These are phyloP conservation scores for Beta macrorhiza DNA, from an alignment of 179 eudicot species.

Conservation along the genomic window DNA sequence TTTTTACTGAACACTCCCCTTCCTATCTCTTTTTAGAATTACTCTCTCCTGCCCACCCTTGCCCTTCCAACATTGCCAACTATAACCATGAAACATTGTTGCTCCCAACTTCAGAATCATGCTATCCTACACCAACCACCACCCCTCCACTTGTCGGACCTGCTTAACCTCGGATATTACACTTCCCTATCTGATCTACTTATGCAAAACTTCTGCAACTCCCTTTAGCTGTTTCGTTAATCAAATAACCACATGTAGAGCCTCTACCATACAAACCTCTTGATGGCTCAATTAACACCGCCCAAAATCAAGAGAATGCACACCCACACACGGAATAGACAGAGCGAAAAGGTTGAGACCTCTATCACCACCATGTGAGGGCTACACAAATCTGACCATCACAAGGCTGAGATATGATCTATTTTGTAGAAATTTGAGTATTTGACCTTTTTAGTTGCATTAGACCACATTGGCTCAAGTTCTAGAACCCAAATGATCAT, in stretches of 20 bases:
- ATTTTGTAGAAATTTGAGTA: neutral
- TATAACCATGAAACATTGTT: neutral
- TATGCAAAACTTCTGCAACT: neutral
- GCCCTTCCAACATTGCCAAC: neutral
- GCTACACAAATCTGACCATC: neutral
- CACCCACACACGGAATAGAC: neutral
- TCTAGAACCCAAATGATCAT: neutral
- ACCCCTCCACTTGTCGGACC: neutral
- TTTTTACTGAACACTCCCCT: neutral
- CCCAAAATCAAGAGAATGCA: neutral
- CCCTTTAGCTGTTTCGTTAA: too few species aligned
- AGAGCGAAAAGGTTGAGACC: too few species aligned
- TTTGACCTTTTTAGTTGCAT: neutral
- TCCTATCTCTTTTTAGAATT: neutral
- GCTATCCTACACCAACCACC: neutral
- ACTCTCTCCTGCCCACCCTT: neutral
- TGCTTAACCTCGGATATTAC: neutral
- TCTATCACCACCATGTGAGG: too few species aligned
- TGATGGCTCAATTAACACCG: neutral
- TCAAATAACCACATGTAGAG: too few species aligned
- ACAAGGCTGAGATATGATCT: neutral
- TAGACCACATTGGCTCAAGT: neutral
- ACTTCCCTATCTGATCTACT: neutral
- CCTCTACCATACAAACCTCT: too few species aligned
- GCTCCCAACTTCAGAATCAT: neutral